Percentiles rank a stretch among this genome's conserved stretches.
These are phyloP conservation scores for Psilocybe tampanensis DNA, from an alignment of 768 basidiomycete species.

Conservation along the genomic window DNA sequence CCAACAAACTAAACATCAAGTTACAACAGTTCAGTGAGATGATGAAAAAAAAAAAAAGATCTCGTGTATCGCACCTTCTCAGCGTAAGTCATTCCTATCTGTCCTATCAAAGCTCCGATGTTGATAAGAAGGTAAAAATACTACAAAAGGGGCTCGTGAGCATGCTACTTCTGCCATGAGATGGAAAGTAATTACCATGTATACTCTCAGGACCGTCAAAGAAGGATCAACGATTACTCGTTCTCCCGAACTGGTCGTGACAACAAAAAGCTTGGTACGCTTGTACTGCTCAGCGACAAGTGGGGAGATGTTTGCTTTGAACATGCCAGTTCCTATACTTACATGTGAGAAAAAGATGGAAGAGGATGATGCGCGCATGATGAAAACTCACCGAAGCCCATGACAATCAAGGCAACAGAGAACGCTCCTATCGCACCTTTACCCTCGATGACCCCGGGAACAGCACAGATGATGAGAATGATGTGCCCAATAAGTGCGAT, in stretches of 20 bases:
- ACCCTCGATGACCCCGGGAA: slow-evolving; percentile 67
- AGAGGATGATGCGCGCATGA: background rate
- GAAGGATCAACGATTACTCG: slow-evolving; percentile 76
- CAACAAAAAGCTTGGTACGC: slow-evolving; percentile 53
- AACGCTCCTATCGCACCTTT: slow-evolving; percentile 54
- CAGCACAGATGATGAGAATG: slow-evolving; percentile 64
- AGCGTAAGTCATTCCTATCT: slow-evolving; percentile 69
- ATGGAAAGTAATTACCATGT: slow-evolving; percentile 55
- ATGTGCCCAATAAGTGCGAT: slow-evolving; percentile 70
- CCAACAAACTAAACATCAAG: slow-evolving; percentile 50
- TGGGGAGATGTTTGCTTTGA: slow-evolving; percentile 80
- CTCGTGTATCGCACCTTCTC: slow-evolving; percentile 45
- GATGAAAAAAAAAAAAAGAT: slow-evolving; percentile 15
- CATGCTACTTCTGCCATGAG: background rate
- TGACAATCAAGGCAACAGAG: slow-evolving; percentile 61
- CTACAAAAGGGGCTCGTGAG: slow-evolving; percentile 24
- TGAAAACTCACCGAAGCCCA: slow-evolving; percentile 41
- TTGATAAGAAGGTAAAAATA: slow-evolving; percentile 78
- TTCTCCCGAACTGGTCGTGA: slow-evolving; percentile 55
- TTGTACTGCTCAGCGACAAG: slow-evolving; percentile 79
- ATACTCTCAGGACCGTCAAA: slow-evolving; percentile 68
- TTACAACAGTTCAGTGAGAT: background rate
- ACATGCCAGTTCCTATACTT: slow-evolving; percentile 57
- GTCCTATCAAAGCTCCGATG: slow-evolving; percentile 69
- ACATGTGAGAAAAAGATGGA: slow-evolving; percentile 14